Evolutionary conservation across 1,284 basidiomycete species (phyloP).

Genomic region (Fomitopsis betulina): DNA sequence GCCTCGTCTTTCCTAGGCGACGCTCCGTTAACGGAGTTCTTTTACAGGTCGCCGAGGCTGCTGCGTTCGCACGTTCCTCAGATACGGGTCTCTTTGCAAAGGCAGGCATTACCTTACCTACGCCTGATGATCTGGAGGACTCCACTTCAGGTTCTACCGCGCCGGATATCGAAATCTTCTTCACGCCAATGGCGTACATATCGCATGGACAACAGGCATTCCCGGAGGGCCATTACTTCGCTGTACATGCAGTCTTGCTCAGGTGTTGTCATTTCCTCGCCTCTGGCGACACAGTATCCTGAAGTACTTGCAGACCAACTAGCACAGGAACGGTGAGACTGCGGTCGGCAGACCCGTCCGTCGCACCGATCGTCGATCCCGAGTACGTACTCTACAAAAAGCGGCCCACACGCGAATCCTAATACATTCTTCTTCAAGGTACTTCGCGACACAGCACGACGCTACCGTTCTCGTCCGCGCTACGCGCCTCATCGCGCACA

Average conservation of each 20-base stretch:
- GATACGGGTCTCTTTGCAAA: conserved; percentile 47
- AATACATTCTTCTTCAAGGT: conserved; percentile 32
- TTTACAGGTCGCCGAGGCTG: conserved; percentile 50
- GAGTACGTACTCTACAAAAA: conserved; percentile 27
- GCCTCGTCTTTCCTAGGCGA: conserved; percentile 6
- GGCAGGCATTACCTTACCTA: conserved; percentile 25
- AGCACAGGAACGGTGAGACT: conserved; percentile 37
- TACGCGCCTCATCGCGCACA: conserved; percentile 42
- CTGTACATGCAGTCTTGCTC: conserved; percentile 26
- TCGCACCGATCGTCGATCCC: conserved; percentile 41
- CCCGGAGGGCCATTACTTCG: conserved; percentile 23
- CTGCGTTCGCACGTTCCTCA: conserved; percentile 52
- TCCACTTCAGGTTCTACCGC: conserved; percentile 49
- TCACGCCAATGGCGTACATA: conserved; percentile 40
- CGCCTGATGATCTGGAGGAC: conserved; percentile 37
- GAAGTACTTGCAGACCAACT: conserved; percentile 32
- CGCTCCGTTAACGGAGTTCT: neutral
- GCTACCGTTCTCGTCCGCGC: conserved; percentile 50
- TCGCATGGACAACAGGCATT: conserved; percentile 17
- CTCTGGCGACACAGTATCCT: neutral
- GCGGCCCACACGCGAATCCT: neutral
- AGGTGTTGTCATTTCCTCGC: conserved; percentile 16
- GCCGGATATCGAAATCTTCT: conserved; percentile 62
- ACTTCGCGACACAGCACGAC: conserved; percentile 53
- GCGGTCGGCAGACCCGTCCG: conserved; percentile 35